Evolutionary conservation across 2,329 filamentous ascomycete genomes (phyloP).

Genomic region (Phyllosticta paracitricarpa): DNA sequence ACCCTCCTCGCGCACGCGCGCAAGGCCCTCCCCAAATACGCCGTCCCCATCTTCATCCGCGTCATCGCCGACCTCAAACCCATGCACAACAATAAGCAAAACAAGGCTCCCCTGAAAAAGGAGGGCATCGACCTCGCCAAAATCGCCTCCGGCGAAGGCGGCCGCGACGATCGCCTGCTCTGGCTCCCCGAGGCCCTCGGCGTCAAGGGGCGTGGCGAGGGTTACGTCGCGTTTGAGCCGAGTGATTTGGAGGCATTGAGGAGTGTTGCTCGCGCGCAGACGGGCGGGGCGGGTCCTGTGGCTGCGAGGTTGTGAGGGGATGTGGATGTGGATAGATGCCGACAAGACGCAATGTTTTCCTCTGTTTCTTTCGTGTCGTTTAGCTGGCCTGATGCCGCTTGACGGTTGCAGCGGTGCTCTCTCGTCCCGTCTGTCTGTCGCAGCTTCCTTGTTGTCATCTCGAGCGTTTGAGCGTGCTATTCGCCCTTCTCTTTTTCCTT

Average conservation of each 20-base stretch:
- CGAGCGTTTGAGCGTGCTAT: too few relatives aligned
- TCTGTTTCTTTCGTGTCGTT: too few relatives aligned
- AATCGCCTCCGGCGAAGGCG: conserved; percentile 32
- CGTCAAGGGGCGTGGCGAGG: background rate
- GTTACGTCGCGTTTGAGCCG: conserved; percentile 5
- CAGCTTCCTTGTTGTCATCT: too few relatives aligned
- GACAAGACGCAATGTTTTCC: too few relatives aligned
- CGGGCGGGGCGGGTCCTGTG: background rate
- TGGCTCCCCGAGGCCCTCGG: conserved; percentile 19
- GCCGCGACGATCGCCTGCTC: conserved; percentile 26
- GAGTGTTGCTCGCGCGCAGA: background rate
- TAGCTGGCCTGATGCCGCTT: too few relatives aligned
- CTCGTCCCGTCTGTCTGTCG: too few relatives aligned
- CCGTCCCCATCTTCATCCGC: conserved; percentile 64
- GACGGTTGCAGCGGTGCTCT: too few relatives aligned
- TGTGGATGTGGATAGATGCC: too few relatives aligned
- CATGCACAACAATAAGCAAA: conserved; percentile 72
- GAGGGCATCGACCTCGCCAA: conserved; percentile 54
- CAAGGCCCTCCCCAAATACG: conserved; percentile 57
- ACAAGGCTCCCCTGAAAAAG: conserved; percentile 59
- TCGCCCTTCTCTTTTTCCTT: too few relatives aligned
- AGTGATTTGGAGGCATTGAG: conserved; percentile 1
- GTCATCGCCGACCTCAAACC: conserved; percentile 49
- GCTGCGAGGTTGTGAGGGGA: background rate
- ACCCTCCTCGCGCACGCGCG: conserved; percentile 35